phyloP scores from a whole-genome alignment of 2,329 filamentous ascomycete species.

The Helicocarpus griseus region DNA sequence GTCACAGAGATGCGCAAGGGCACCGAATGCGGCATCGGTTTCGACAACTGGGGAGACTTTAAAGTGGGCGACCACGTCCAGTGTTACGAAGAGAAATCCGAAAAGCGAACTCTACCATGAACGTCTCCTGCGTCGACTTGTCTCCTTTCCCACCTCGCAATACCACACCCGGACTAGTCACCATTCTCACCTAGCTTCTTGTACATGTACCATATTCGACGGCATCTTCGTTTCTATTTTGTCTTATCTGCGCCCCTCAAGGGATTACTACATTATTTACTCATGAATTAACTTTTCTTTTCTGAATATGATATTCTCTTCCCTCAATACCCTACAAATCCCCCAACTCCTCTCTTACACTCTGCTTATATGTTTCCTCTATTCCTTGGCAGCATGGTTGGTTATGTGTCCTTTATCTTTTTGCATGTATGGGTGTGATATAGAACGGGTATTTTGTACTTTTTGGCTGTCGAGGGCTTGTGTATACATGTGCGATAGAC shows the following conservation, averaged over 20 bases:
- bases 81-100: constrained; percentile 67
- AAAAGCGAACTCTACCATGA: constrained; percentile 50
- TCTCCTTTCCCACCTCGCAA: too few relatives aligned
- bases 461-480: background rate
- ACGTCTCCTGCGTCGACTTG: too few relatives aligned
- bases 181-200: constrained; percentile 4
- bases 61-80: constrained; percentile 76
- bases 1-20: constrained; percentile 83
- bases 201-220: background rate
- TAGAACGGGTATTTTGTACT: background rate
- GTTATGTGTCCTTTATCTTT: background rate
- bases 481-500: background rate
- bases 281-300: too few relatives aligned
- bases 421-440: background rate
- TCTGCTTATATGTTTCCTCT: background rate
- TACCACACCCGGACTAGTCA: constrained; percentile 1
- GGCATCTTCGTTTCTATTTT: background rate
- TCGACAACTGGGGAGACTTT: constrained; percentile 71
- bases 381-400: background rate
- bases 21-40: constrained; percentile 83
- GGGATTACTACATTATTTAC: background rate
- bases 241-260: background rate
- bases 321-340: background rate
- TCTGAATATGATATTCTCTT: too few relatives aligned
- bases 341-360: background rate